These are phyloP conservation scores for Aspergillus sp. DNA, from an alignment of 2,329 filamentous ascomycete species.

Conservation along the genomic window DNA sequence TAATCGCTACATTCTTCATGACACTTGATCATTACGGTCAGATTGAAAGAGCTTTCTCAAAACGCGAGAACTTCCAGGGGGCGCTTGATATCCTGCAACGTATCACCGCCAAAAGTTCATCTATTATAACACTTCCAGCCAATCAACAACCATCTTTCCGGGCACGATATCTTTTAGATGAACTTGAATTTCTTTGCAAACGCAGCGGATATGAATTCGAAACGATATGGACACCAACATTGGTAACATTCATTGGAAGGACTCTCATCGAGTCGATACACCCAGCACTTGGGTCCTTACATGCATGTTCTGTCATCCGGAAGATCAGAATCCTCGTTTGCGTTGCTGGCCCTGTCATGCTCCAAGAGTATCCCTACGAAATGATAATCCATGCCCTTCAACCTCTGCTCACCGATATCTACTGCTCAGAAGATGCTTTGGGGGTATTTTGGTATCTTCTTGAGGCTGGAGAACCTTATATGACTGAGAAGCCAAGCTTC, in stretches of 20 bases:
- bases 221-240: slow-evolving; percentile 66
- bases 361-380: slow-evolving; percentile 75
- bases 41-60: slow-evolving; percentile 61
- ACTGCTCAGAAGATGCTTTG: slow-evolving; percentile 85
- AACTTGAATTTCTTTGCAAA: slow-evolving; percentile 71
- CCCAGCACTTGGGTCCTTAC: slow-evolving; percentile 73
- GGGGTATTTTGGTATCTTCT: slow-evolving; percentile 83
- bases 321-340: slow-evolving; percentile 77
- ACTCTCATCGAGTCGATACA: slow-evolving; percentile 75
- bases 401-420: slow-evolving; percentile 70
- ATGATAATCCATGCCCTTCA: slow-evolving; percentile 79
- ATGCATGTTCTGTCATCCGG: slow-evolving; percentile 77
- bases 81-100: slow-evolving; percentile 59
- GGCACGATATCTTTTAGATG: slow-evolving; percentile 65
- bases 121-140: slow-evolving; percentile 58
- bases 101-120: slow-evolving; percentile 64
- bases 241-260: slow-evolving; percentile 68
- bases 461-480: slow-evolving; percentile 56
- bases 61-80: slow-evolving; percentile 51
- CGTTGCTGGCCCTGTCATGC: slow-evolving; percentile 65
- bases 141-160: slow-evolving; percentile 85
- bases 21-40: slow-evolving; percentile 70
- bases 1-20: slow-evolving; percentile 69
- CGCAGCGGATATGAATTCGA: slow-evolving; percentile 59
- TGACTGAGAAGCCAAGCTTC: slow-evolving; percentile 64